Evolutionary conservation across 2,329 filamentous ascomycete genomes (phyloP).

Genomic region (Trichoderma hamatum): DNA sequence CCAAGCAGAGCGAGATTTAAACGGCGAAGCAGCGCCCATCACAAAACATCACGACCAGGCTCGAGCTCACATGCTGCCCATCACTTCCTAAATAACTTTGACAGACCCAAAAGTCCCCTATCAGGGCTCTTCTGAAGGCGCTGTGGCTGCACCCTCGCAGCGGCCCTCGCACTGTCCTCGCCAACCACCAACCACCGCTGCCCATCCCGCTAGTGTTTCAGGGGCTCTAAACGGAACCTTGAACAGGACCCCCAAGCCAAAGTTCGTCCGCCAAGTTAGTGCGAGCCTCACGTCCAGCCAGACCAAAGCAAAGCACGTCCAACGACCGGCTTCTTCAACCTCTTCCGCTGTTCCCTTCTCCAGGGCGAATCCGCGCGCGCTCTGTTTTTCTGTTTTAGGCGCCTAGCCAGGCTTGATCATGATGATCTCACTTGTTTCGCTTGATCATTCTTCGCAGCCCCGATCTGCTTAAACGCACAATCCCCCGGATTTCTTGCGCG

Average conservation of each 20-base stretch:
- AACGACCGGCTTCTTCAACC: constrained; percentile 1
- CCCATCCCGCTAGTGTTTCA: constrained; percentile 28
- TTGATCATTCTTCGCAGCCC: constrained; percentile 35
- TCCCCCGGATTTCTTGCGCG: constrained; percentile 23
- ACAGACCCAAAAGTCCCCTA: constrained; percentile 5
- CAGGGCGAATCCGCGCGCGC: constrained; percentile 28
- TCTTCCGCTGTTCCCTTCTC: background rate
- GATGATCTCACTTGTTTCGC: constrained; percentile 39
- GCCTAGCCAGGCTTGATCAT: constrained; percentile 30
- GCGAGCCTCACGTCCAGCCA: constrained; percentile 15
- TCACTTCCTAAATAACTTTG: background rate
- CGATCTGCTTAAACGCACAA: constrained; percentile 36
- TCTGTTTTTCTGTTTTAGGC: constrained; percentile 24
- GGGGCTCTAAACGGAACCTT: constrained; percentile 21
- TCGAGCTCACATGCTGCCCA: background rate
- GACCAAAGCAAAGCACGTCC: constrained; percentile 6
- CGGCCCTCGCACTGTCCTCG: constrained; percentile 22
- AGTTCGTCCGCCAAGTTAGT: constrained; percentile 12
- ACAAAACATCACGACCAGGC: background rate
- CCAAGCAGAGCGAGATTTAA: background rate
- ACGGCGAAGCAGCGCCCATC: background rate
- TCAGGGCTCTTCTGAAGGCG: constrained; percentile 9
- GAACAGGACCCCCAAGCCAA: constrained; percentile 8
- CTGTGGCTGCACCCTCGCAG: constrained; percentile 18
- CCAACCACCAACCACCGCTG: constrained; percentile 27